Evolutionary conservation across 371 early-diverging fungal genomes (phyloP).

Genomic region (Circinella umbellata): DNA sequence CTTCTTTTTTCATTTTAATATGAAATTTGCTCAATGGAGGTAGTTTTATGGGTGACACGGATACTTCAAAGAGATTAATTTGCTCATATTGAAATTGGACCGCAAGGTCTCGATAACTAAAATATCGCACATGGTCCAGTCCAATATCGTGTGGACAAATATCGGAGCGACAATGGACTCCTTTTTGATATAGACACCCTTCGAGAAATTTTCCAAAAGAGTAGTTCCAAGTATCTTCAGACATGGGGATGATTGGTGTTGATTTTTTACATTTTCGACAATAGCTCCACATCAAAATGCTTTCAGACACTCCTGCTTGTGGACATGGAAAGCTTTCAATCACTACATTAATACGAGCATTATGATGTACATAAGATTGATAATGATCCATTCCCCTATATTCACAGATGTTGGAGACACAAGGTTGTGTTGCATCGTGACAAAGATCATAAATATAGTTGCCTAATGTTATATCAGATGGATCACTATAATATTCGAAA

Average conservation of each 20-base stretch:
- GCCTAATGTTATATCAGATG: conserved; percentile 86
- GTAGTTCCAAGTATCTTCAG: conserved; percentile 90
- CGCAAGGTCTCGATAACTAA: conserved; percentile 76
- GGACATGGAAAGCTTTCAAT: conserved; percentile 75
- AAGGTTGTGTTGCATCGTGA: conserved; percentile 68
- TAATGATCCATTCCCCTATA: conserved; percentile 80
- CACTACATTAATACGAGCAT: conserved; percentile 79
- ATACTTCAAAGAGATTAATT: conserved; percentile 82
- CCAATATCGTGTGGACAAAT: conserved; percentile 88
- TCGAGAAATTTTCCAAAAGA: conserved; percentile 98
- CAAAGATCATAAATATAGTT: conserved; percentile 88
- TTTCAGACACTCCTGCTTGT: conserved; percentile 72
- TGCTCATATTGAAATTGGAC: conserved; percentile 82
- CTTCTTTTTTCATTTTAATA: conserved; percentile 64
- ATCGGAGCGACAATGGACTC: conserved; percentile 70
- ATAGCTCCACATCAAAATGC: conserved; percentile 90
- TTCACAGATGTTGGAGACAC: conserved; percentile 76
- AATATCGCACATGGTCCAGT: conserved; percentile 82
- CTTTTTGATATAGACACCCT: conserved; percentile 80
- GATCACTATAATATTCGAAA: conserved; percentile 85
- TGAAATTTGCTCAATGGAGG: conserved; percentile 66
- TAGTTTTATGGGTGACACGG: conserved; percentile 82
- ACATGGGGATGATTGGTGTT: conserved; percentile 82
- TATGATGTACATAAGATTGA: conserved; percentile 86
- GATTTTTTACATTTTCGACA: conserved; percentile 77